Conservation (phyloP, 2,329 filamentous ascomycete genomes). For the Penicillium sp. region DNA sequence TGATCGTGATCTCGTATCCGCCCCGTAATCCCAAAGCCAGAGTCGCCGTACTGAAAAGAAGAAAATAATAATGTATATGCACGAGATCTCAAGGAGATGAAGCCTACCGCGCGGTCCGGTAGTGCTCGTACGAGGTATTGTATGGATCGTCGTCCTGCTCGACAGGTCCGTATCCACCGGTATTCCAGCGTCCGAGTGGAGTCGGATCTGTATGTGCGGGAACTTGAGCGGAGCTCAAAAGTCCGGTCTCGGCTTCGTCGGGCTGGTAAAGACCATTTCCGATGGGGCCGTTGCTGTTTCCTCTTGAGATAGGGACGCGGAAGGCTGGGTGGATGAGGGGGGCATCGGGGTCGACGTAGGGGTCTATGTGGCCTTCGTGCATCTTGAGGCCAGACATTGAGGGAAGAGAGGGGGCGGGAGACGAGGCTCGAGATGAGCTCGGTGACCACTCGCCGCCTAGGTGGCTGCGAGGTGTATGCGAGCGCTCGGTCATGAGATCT, state of each 20-base stretch:
- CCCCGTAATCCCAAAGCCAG: not conserved
- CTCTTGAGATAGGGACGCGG: conserved; percentile 31
- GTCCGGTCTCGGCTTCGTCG: conserved; percentile 41
- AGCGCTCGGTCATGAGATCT: conserved; percentile 46
- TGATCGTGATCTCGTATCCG: conserved; percentile 13
- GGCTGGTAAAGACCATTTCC: conserved; percentile 30
- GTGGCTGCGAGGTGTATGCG: conserved; percentile 41
- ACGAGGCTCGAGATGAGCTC: conserved; percentile 40
- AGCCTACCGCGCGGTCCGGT: conserved; percentile 23
- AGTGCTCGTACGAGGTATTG: conserved; percentile 37
- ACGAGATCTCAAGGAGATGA: not conserved
- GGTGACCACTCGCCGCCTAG: conserved; percentile 39
- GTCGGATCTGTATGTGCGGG: conserved; percentile 23
- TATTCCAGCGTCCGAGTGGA: conserved; percentile 36
- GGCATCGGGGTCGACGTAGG: conserved; percentile 7
- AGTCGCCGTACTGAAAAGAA: not conserved
- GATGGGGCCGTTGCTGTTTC: conserved; percentile 19
- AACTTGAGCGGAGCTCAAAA: conserved; percentile 38
- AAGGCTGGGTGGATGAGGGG: conserved; percentile 38
- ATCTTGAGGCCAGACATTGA: conserved; percentile 27
- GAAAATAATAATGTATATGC: conserved; percentile 1
- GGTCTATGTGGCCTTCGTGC: conserved; percentile 26
- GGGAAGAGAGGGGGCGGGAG: conserved; percentile 38
- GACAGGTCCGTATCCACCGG: conserved; percentile 38
- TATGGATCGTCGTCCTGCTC: conserved; percentile 33